Percentiles rank a stretch among this genome's conserved stretches.
Evolutionary conservation across 208 protist genomes (phyloP).

Genomic region (Borovskyia barvae): DNA sequence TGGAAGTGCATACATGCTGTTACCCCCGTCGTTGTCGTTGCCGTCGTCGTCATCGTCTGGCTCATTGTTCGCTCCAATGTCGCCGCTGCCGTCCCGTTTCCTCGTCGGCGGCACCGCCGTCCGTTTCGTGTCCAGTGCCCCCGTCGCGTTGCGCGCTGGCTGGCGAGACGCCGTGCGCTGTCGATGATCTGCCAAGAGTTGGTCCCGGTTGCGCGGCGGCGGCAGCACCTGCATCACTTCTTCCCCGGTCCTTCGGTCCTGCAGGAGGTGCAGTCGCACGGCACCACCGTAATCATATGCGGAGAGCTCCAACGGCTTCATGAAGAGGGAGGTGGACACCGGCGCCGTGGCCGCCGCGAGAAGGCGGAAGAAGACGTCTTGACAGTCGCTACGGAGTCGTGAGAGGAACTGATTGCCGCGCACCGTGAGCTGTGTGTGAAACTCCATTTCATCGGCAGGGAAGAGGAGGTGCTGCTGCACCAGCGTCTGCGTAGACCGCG

Average conservation of each 20-base stretch:
- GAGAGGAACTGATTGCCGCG: constrained; percentile 32
- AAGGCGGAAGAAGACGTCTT: constrained; percentile 31
- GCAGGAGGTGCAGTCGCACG: constrained; percentile 27
- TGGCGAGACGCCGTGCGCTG: too few species aligned
- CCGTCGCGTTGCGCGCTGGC: too few species aligned
- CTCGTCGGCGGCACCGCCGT: background rate
- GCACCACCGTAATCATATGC: constrained; percentile 54
- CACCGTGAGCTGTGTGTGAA: constrained; percentile 25
- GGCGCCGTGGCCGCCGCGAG: constrained; percentile 37
- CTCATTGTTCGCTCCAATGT: background rate
- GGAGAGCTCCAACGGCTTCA: constrained; percentile 33
- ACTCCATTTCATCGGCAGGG: constrained; percentile 24
- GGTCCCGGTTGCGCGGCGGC: constrained; percentile 29
- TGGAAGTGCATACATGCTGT: constrained; percentile 2
- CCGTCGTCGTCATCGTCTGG: background rate
- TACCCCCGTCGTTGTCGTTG: background rate
- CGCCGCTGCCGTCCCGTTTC: background rate
- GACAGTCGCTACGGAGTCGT: constrained; percentile 24
- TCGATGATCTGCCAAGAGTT: constrained; percentile 26
- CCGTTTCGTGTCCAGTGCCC: background rate
- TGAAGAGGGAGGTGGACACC: constrained; percentile 39
- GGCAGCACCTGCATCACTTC: constrained; percentile 35
- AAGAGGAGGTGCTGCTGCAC: constrained; percentile 16
- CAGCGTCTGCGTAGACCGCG: constrained; percentile 13
- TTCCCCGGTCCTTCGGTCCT: constrained; percentile 10